A percentile compares a stretch with the other conserved stretches of the same genome.
phyloP scores from a whole-genome alignment of 345 rosid species.

The rapeseed (Brassica napus) region DNA sequence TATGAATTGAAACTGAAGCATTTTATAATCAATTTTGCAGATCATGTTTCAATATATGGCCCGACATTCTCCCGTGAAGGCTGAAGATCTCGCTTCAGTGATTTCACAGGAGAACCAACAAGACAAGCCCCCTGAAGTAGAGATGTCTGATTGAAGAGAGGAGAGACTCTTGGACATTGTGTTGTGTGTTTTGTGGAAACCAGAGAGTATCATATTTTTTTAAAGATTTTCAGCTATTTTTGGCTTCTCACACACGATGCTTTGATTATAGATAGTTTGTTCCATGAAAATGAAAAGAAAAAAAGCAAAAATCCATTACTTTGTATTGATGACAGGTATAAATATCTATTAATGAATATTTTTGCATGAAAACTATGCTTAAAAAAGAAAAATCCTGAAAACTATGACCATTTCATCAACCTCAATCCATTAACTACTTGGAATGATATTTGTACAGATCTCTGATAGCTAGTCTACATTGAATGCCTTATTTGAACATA shows the following conservation, averaged over 20 bases:
- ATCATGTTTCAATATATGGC: conserved; percentile 76
- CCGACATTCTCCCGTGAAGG: conserved; percentile 72
- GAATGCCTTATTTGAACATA: neutral
- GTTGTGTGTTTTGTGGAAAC: neutral
- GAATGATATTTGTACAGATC: conserved; percentile 10
- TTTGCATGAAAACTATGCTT: neutral
- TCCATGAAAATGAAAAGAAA: too few relatives aligned
- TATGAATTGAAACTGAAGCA: neutral
- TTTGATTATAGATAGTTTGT: too few relatives aligned
- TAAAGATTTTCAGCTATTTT: neutral
- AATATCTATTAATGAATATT: too few relatives aligned
- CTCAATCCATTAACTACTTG: neutral
- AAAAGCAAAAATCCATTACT: too few relatives aligned
- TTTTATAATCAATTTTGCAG: conserved; percentile 46
- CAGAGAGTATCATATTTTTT: neutral
- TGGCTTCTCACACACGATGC: neutral
- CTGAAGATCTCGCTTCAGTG: conserved; percentile 70
- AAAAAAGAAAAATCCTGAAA: too few relatives aligned
- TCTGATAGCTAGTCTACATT: conserved; percentile 4
- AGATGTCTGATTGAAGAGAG: conserved; percentile 62
- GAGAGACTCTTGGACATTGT: neutral
- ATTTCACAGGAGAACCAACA: conserved; percentile 51
- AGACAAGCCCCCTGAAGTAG: conserved; percentile 53
- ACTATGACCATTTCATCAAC: neutral
- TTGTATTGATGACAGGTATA: too few relatives aligned